These are phyloP conservation scores for Begonia loranthoides DNA, from an alignment of 306 rosid genomes.

Conservation along the genomic window DNA sequence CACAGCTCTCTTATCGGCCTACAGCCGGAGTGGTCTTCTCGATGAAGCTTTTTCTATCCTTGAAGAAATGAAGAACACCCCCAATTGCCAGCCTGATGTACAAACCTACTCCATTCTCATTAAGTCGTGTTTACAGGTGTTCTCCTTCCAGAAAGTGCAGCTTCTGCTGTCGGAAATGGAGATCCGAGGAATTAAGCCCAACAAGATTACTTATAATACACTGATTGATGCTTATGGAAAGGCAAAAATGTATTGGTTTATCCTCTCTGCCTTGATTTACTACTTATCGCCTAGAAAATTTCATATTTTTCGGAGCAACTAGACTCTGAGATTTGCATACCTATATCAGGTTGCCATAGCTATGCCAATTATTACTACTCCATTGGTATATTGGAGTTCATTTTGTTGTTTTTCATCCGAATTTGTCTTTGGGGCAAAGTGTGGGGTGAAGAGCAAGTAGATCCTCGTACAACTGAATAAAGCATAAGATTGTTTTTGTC, in stretches of 20 bases:
- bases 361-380: no score
- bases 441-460: no score
- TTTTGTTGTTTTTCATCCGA: no score
- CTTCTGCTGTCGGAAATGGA: slow-evolving; percentile 67
- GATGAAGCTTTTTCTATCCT: slow-evolving; percentile 73
- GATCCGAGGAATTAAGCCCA: slow-evolving; percentile 56
- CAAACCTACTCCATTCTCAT: slow-evolving; percentile 83
- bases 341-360: no score
- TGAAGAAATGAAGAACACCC: slow-evolving; percentile 59
- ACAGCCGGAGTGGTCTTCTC: slow-evolving; percentile 70
- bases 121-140: slow-evolving; percentile 73
- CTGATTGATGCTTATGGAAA: slow-evolving; percentile 86
- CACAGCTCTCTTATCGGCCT: slow-evolving; percentile 86
- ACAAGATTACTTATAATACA: slow-evolving; percentile 70
- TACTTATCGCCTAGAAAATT: no score
- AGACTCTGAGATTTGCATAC: no score
- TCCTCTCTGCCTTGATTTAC: slow-evolving; percentile 5
- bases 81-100: slow-evolving; percentile 70
- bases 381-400: no score
- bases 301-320: no score
- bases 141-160: slow-evolving; percentile 61
- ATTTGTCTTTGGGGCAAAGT: no score
- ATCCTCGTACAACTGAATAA: not conserved
- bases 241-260: slow-evolving; percentile 52
- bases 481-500: not conserved